Conservation (phyloP, 768 basidiomycete species). For the Piloderma croceum region DNA sequence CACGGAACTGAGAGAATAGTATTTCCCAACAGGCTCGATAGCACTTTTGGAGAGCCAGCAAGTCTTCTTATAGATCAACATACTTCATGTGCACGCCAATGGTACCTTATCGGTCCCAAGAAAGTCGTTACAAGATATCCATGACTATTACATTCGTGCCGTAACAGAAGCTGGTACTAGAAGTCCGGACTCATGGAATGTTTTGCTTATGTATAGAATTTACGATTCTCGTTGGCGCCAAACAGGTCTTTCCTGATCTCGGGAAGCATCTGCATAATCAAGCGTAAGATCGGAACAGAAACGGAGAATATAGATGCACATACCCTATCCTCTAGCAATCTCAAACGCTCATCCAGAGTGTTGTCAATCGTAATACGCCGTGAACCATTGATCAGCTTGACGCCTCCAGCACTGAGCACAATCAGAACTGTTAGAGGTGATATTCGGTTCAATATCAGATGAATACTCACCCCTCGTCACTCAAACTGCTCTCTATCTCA, state of each 20-base stretch:
- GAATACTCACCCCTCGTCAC: slow-evolving; percentile 57
- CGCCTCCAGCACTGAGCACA: slow-evolving; percentile 64
- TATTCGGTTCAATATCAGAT: not conserved
- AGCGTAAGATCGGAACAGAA: slow-evolving; percentile 1
- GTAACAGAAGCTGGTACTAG: no score
- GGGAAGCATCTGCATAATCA: slow-evolving; percentile 79
- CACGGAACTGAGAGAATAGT: no score
- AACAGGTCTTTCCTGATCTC: slow-evolving; percentile 89
- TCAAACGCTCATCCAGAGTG: slow-evolving; percentile 86
- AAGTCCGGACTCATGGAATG: no score
- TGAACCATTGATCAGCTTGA: slow-evolving; percentile 67
- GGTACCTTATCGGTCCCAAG: no score
- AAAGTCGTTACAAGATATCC: no score
- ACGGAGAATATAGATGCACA: slow-evolving; percentile 19
- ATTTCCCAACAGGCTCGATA: no score
- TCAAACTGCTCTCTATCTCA: slow-evolving; percentile 55
- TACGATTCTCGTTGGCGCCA: slow-evolving; percentile 86
- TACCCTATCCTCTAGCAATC: slow-evolving; percentile 85
- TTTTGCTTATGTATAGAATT: slow-evolving; percentile 68
- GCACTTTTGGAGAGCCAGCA: not conserved
- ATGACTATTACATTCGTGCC: no score
- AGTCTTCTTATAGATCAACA: slow-evolving; percentile 1
- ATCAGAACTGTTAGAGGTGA: not conserved
- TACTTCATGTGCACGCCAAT: not conserved
- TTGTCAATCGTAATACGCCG: slow-evolving; percentile 89